Conservation (phyloP, 2,329 filamentous ascomycete genomes). For the Tricladium varicosporioides region DNA sequence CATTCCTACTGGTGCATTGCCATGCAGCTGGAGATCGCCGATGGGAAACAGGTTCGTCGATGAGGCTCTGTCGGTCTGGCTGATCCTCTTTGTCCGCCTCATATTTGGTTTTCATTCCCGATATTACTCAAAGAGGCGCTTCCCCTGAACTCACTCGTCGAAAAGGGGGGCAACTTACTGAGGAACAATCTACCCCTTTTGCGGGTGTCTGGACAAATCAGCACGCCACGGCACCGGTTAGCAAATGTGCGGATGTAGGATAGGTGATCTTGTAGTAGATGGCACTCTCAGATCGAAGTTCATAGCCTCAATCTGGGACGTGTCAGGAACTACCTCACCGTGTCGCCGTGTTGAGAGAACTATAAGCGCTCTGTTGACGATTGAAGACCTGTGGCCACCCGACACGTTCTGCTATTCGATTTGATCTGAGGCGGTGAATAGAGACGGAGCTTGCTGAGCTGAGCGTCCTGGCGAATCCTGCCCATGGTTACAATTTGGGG, state of each 20-base stretch:
- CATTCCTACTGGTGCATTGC: too few species aligned
- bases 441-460: background rate
- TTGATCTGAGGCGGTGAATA: background rate
- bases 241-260: slow-evolving; percentile 6
- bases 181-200: background rate
- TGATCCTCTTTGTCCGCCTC: slow-evolving; percentile 7
- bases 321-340: background rate
- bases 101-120: slow-evolving; percentile 5
- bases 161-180: background rate
- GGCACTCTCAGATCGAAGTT: slow-evolving; percentile 3
- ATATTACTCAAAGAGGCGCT: background rate
- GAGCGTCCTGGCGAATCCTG: background rate
- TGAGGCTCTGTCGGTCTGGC: background rate
- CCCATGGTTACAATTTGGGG: background rate
- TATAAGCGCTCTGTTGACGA: too few species aligned
- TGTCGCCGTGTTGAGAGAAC: background rate
- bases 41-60: background rate
- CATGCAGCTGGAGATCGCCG: too few species aligned
- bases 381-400: background rate
- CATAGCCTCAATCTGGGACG: slow-evolving; percentile 6
- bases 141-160: background rate
- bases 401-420: background rate
- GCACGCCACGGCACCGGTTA: background rate
- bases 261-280: slow-evolving; percentile 12
- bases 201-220: slow-evolving; percentile 2